Evolutionary conservation across 306 rosid species (phyloP).

Genomic region (Lagenaria siceraria): DNA sequence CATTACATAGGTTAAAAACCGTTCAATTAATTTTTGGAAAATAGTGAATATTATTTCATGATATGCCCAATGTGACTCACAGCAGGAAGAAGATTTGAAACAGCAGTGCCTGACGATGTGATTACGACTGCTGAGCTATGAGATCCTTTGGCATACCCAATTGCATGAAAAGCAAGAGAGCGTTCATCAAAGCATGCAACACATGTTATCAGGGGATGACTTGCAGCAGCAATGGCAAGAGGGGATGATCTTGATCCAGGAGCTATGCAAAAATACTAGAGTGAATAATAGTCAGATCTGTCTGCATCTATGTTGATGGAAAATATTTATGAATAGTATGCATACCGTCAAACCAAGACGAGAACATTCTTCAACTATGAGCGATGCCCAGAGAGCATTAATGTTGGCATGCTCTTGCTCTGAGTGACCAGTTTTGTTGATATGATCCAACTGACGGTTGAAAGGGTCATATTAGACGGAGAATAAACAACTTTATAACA

Average conservation of each 20-base stretch:
- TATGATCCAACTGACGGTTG: conserved; percentile 59
- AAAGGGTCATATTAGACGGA: conserved; percentile 20
- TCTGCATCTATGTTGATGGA: conserved; percentile 9
- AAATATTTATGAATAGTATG: conserved; percentile 10
- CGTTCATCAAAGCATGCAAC: conserved; percentile 83
- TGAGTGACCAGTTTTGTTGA: conserved; percentile 22
- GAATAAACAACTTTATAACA: neutral
- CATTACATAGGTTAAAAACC: neutral
- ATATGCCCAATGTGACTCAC: conserved; percentile 36
- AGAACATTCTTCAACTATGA: conserved; percentile 84
- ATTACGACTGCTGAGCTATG: conserved; percentile 78
- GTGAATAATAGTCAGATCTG: conserved; percentile 31
- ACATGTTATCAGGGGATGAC: conserved; percentile 65
- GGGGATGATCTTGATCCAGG: conserved; percentile 99
- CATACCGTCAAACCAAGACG: conserved; percentile 95
- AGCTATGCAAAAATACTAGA: conserved; percentile 91
- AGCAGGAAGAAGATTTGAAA: conserved; percentile 94
- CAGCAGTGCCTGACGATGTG: conserved; percentile 96
- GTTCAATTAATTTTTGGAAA: neutral
- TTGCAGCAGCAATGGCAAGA: conserved; percentile 94
- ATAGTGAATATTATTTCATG: neutral
- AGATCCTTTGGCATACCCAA: conserved; percentile 94
- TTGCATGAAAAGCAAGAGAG: conserved; percentile 92
- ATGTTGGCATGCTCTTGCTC: conserved; percentile 58
- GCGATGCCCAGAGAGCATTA: conserved; percentile 83